A percentile compares a stretch with the other conserved stretches of the same genome.
Evolutionary conservation across 306 rosid species (phyloP).

Genomic region (Trifolium subterraneum): DNA sequence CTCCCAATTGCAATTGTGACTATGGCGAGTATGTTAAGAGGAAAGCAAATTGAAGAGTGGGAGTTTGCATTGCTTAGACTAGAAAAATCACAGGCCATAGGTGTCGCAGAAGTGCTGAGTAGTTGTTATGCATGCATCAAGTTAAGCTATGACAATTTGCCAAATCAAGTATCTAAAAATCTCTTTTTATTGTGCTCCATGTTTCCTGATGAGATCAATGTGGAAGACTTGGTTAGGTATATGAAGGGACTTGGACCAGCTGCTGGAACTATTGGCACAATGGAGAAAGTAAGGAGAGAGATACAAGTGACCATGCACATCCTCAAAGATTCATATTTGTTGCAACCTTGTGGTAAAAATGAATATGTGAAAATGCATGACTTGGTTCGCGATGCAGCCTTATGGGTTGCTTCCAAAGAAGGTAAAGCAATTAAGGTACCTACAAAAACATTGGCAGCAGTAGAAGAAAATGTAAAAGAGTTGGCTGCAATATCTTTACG

Average conservation of each 20-base stretch:
- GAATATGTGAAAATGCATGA: constrained; percentile 37
- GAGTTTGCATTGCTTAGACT: background rate
- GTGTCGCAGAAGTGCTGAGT: background rate
- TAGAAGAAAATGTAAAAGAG: background rate
- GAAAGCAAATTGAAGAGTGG: background rate
- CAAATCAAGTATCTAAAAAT: background rate
- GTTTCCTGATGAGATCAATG: too few relatives aligned
- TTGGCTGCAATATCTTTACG: constrained; percentile 27
- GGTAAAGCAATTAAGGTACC: background rate
- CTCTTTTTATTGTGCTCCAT: constrained; percentile 35
- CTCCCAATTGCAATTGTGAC: constrained; percentile 29
- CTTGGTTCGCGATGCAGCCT: constrained; percentile 17
- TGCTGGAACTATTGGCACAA: background rate
- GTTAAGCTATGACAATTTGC: constrained; percentile 9
- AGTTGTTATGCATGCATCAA: constrained; percentile 16
- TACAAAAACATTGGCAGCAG: background rate
- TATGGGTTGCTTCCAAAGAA: constrained; percentile 13
- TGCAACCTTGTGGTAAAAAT: background rate
- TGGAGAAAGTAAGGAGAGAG: background rate
- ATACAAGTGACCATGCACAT: background rate
- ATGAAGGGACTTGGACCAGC: background rate
- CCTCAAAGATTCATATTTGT: constrained; percentile 29
- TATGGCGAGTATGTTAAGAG: constrained; percentile 22
- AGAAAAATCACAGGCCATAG: background rate
- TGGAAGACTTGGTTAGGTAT: constrained; percentile 4